Percentiles rank a stretch among this genome's conserved stretches.
phyloP scores from a whole-genome alignment of 208 protist species.

The Trypanosomatidae sp. region DNA sequence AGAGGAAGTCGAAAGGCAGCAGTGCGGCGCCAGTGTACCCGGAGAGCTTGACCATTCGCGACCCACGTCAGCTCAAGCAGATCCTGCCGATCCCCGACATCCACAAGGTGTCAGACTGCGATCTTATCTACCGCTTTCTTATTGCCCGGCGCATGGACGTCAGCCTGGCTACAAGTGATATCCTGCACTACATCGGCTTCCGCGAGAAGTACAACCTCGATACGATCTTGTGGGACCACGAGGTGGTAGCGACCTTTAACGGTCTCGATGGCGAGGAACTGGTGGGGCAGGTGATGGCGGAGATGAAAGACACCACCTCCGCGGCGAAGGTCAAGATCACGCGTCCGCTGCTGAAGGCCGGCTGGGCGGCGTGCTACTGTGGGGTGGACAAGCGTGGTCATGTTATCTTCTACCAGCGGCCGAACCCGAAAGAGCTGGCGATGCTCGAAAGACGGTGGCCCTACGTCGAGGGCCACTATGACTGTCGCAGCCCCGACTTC shows the following conservation, averaged over 20 bases:
- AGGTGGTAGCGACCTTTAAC: conserved; percentile 44
- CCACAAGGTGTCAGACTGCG: conserved; percentile 60
- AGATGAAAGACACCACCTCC: conserved; percentile 24
- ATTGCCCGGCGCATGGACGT: conserved; percentile 47
- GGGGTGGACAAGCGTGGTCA: conserved; percentile 50
- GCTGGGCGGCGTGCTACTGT: conserved; percentile 55
- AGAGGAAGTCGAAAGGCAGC: conserved; percentile 27
- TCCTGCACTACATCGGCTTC: conserved; percentile 54
- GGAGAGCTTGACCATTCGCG: conserved; percentile 30
- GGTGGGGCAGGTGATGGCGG: conserved; percentile 32
- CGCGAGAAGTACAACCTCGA: conserved; percentile 58
- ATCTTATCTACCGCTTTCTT: conserved; percentile 62
- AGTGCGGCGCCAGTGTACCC: conserved; percentile 30
- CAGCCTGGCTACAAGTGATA: conserved; percentile 28
- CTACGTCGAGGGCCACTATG: conserved; percentile 40
- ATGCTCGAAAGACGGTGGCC: conserved; percentile 45
- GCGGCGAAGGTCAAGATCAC: conserved; percentile 32
- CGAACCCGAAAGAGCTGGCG: conserved; percentile 44
- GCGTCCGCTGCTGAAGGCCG: conserved; percentile 52
- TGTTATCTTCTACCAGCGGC: conserved; percentile 52
- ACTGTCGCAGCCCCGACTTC: conserved; percentile 44
- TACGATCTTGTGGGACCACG: conserved; percentile 47
- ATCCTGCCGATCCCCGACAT: conserved; percentile 58
- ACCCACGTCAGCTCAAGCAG: conserved; percentile 35
- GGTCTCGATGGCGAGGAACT: conserved; percentile 55